phyloP scores from a whole-genome alignment of 78 protist species.

The Diacronema lutheri region DNA sequence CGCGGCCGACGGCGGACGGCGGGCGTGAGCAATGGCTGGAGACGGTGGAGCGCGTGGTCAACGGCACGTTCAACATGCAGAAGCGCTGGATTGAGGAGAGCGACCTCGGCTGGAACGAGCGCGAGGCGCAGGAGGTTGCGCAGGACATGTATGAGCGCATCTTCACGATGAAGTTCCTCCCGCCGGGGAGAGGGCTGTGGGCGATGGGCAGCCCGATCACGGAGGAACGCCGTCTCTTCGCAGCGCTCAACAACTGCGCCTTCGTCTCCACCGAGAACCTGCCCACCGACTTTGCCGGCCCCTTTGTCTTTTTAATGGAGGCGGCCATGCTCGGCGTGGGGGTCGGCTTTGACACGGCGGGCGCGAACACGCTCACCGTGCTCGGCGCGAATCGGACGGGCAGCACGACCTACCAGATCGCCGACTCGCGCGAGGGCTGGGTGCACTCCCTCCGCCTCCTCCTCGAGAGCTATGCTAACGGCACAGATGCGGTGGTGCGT shows the following conservation, averaged over 20 bases:
- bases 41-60: constrained; percentile 42
- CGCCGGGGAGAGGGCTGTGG: constrained; percentile 49
- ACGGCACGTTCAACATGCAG: constrained; percentile 37
- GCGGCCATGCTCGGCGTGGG: constrained; percentile 87
- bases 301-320: constrained; percentile 86
- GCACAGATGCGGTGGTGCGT: neutral
- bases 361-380: constrained; percentile 42
- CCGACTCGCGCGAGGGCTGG: constrained; percentile 82
- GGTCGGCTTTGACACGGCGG: constrained; percentile 78
- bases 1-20: neutral
- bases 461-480: constrained; percentile 52
- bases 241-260: constrained; percentile 47
- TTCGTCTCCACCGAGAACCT: constrained; percentile 4
- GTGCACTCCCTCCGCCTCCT: constrained; percentile 61
- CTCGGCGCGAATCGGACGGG: neutral
- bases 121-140: constrained; percentile 8
- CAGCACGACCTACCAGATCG: constrained; percentile 17
- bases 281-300: constrained; percentile 52
- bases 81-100: neutral
- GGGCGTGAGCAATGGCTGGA: constrained; percentile 31
- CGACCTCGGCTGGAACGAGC: constrained; percentile 32
- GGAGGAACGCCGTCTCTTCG: constrained; percentile 18
- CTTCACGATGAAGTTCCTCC: constrained; percentile 31
- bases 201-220: constrained; percentile 42
- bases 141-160: constrained; percentile 35